Percentiles rank a stretch among this genome's conserved stretches.
Evolutionary conservation across 73 alveolate species (phyloP).

Genomic region (Paramecium caudatum): DNA sequence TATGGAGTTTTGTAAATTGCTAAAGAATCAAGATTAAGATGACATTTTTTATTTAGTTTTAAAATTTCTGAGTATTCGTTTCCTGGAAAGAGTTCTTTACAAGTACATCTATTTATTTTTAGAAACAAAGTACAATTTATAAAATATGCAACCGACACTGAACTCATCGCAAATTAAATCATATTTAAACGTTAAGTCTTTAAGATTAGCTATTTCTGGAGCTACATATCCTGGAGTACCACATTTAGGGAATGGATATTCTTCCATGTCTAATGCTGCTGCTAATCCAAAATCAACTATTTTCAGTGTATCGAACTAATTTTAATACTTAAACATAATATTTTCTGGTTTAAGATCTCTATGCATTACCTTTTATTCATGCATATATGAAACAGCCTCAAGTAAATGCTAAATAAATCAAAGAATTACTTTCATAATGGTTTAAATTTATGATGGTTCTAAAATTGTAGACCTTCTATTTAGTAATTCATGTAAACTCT

Average conservation of each 20-base stretch:
- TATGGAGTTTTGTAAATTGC: constrained; percentile 71
- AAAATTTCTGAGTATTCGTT: constrained; percentile 52
- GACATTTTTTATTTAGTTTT: constrained; percentile 63
- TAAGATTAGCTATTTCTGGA: constrained; percentile 72
- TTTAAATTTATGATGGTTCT: background rate
- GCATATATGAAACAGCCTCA: constrained; percentile 40
- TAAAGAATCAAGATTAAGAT: constrained; percentile 36
- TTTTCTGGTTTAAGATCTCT: constrained; percentile 65
- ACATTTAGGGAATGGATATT: constrained; percentile 69
- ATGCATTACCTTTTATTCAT: constrained; percentile 6
- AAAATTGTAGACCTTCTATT: constrained; percentile 9
- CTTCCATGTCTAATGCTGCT: constrained; percentile 28
- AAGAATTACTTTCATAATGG: constrained; percentile 19
- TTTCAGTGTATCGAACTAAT: constrained; percentile 22
- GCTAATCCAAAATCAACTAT: constrained; percentile 73
- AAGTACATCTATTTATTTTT: constrained; percentile 40
- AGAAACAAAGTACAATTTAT: constrained; percentile 25
- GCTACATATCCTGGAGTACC: constrained; percentile 80
- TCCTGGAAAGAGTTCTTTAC: constrained; percentile 71
- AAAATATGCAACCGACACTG: constrained; percentile 74
- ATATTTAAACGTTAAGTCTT: constrained; percentile 46
- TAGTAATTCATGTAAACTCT: constrained; percentile 7
- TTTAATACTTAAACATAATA: constrained; percentile 33
- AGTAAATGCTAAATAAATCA: background rate
- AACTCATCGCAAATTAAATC: constrained; percentile 69